Conservation (phyloP, 2,329 filamentous ascomycete genomes). For the Elsinoe perseae region DNA sequence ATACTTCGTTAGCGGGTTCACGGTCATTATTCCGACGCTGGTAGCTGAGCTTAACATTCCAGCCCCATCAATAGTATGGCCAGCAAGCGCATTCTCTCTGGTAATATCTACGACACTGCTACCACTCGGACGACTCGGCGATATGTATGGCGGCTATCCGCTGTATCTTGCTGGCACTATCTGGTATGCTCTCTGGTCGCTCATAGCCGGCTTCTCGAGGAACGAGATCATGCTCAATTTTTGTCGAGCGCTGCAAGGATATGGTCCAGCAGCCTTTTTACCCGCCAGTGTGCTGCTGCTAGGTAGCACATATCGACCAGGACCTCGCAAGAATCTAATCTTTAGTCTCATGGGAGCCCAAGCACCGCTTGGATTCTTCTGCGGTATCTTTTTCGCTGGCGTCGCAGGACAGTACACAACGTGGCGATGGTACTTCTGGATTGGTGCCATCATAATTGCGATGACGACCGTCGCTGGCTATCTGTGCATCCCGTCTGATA, state of each 20-base stretch:
- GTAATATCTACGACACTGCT: constrained; percentile 29
- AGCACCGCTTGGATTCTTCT: constrained; percentile 32
- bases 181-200: constrained; percentile 31
- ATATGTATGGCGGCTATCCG: constrained; percentile 32
- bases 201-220: constrained; percentile 28
- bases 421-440: constrained; percentile 31
- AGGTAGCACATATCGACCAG: constrained; percentile 26
- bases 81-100: constrained; percentile 29
- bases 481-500: constrained; percentile 28
- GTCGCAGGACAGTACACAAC: constrained; percentile 22
- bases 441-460: constrained; percentile 25
- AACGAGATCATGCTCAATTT: constrained; percentile 25
- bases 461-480: constrained; percentile 26
- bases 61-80: constrained; percentile 27
- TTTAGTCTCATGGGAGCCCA: constrained; percentile 31
- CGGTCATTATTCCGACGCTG: constrained; percentile 29
- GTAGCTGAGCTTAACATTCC: constrained; percentile 17
- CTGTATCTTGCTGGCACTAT: constrained; percentile 30
- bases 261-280: constrained; percentile 31
- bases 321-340: constrained; percentile 29
- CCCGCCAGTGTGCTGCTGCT: constrained; percentile 31
- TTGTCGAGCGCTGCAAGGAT: constrained; percentile 31
- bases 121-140: constrained; percentile 29
- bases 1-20: constrained; percentile 33
- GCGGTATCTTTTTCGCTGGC: constrained; percentile 29